These are phyloP conservation scores for Strobilomyces confusus DNA, from an alignment of 768 basidiomycete genomes.

Conservation along the genomic window DNA sequence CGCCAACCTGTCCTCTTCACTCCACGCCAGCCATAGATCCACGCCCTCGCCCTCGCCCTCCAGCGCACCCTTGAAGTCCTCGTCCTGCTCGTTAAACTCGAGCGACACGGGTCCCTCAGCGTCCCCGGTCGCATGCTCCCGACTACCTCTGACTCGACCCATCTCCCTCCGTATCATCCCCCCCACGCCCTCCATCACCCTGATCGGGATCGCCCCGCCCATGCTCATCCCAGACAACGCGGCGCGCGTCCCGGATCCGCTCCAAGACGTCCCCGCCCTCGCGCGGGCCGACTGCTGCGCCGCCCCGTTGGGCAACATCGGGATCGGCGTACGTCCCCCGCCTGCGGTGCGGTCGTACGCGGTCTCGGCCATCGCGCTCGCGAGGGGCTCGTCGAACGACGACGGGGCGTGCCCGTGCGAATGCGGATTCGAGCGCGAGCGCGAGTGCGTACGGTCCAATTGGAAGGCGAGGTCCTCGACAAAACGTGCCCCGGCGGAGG, in stretches of 20 bases:
- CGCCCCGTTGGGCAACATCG: conserved; percentile 77
- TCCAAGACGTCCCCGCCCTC: conserved; percentile 12
- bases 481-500: conserved; percentile 21
- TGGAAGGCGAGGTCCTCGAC: conserved; percentile 18
- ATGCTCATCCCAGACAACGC: conserved; percentile 18
- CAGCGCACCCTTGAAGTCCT: conserved; percentile 36
- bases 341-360: conserved; percentile 39
- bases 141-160: conserved; percentile 12
- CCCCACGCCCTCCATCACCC: conserved; percentile 57
- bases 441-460: conserved; percentile 6
- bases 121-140: not conserved
- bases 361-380: conserved; percentile 63
- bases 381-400: conserved; percentile 68
- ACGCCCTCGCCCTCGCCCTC: conserved; percentile 3
- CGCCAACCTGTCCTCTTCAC: conserved; percentile 23
- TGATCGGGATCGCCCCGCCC: conserved; percentile 45
- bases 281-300: conserved; percentile 14
- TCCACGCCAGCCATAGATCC: conserved; percentile 25
- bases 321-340: conserved; percentile 44
- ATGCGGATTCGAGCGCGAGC: conserved; percentile 13
- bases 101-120: conserved; percentile 34
- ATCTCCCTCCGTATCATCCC: conserved; percentile 54
- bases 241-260: conserved; percentile 10
- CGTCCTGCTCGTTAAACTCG: conserved; percentile 69
- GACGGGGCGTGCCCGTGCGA: conserved; percentile 37